Percentiles rank a stretch among this genome's conserved stretches.
These are phyloP conservation scores for Populus ilicifolia DNA, from an alignment of 345 rosid genomes.

Conservation along the genomic window DNA sequence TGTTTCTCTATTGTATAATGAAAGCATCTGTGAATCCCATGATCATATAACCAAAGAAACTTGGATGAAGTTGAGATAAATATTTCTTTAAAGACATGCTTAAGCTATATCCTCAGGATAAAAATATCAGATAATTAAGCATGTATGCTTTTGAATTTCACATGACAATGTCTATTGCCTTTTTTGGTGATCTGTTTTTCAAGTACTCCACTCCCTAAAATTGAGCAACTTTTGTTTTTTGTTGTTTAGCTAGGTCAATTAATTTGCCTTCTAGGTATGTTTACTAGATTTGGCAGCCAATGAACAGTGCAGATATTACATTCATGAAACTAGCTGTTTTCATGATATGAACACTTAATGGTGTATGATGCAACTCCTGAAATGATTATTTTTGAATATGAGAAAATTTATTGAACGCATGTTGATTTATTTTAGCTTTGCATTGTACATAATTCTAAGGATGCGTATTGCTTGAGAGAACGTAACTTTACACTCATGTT, in stretches of 20 bases:
- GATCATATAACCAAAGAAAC: not conserved
- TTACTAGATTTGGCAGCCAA: not conserved
- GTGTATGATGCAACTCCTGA: not conserved
- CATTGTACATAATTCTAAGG: not conserved
- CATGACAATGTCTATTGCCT: not conserved
- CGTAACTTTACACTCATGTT: conserved; percentile 10
- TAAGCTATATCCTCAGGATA: not conserved
- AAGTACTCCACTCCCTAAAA: not conserved
- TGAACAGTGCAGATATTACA: not conserved
- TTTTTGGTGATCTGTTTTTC: not conserved
- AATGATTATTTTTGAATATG: not conserved
- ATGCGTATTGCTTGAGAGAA: not conserved
- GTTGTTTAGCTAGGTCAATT: not conserved
- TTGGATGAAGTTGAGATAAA: not conserved
- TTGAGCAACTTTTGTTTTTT: not conserved
- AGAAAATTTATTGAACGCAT: too few relatives aligned
- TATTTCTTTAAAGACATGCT: not conserved
- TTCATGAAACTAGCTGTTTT: not conserved
- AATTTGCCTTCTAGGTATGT: not conserved
- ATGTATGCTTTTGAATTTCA: not conserved
- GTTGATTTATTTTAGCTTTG: not conserved
- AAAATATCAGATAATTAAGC: not conserved
- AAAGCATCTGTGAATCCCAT: not conserved
- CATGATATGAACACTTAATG: not conserved
- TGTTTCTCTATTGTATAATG: not conserved